These are phyloP conservation scores for Emericellopsis atlantica DNA, from an alignment of 2,329 filamentous ascomycete species.

Conservation along the genomic window DNA sequence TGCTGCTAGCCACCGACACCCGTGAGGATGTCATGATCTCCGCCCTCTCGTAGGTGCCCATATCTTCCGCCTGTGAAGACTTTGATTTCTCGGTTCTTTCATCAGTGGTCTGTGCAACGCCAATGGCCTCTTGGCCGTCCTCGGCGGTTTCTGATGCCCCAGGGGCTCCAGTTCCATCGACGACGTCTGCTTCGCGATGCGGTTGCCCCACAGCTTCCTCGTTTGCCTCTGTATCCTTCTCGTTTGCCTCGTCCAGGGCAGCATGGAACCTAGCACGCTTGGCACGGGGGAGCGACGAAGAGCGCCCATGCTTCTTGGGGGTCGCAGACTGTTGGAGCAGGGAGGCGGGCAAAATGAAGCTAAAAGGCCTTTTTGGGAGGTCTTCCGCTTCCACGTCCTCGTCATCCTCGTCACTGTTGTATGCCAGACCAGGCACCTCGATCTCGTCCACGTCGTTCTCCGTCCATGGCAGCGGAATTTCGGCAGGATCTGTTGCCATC, in stretches of 20 bases:
- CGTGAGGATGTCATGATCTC: slow-evolving; percentile 44
- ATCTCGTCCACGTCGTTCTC: slow-evolving; percentile 67
- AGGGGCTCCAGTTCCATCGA: neutral
- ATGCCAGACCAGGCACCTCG: slow-evolving; percentile 58
- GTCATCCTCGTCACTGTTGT: slow-evolving; percentile 49
- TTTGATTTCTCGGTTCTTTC: neutral
- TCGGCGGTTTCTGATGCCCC: neutral
- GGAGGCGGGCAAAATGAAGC: slow-evolving; percentile 14
- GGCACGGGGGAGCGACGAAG: neutral
- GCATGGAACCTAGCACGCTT: neutral
- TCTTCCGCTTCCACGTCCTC: slow-evolving; percentile 19
- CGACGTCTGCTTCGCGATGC: neutral
- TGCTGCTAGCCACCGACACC: slow-evolving; percentile 39
- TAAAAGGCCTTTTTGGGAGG: slow-evolving; percentile 29
- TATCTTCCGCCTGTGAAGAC: slow-evolving; percentile 18
- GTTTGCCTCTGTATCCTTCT: neutral
- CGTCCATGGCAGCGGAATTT: slow-evolving; percentile 55
- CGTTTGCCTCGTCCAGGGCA: neutral
- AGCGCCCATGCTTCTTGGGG: neutral
- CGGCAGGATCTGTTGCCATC: slow-evolving; percentile 12
- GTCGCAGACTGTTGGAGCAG: too few relatives aligned
- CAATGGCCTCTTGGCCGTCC: neutral
- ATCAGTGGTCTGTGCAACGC: neutral
- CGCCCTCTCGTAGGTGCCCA: slow-evolving; percentile 41
- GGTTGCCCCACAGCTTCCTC: neutral